These are phyloP conservation scores for Podospora appendiculata DNA, from an alignment of 495 filamentous ascomycete species.

Conservation along the genomic window DNA sequence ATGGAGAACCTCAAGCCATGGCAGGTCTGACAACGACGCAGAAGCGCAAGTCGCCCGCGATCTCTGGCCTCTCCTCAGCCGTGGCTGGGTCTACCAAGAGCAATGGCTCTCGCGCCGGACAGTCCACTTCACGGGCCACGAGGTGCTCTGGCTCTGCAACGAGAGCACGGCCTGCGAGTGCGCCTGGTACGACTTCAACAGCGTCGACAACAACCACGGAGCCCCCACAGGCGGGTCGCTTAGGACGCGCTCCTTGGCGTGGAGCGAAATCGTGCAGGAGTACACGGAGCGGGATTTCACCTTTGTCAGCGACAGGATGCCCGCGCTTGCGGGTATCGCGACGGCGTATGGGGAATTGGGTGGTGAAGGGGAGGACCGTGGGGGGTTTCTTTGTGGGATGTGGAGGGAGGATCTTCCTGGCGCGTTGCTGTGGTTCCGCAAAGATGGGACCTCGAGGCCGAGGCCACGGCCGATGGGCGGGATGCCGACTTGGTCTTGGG, in stretches of 20 bases:
- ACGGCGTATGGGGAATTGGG: not conserved
- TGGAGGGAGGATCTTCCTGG: not conserved
- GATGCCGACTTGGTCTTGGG: not conserved
- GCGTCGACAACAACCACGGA: too few relatives aligned
- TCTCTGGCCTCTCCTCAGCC: too few relatives aligned
- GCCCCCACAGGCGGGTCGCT: too few relatives aligned
- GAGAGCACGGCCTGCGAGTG: too few relatives aligned
- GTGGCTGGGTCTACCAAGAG: too few relatives aligned
- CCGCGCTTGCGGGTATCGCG: not conserved
- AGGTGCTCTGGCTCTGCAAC: too few relatives aligned
- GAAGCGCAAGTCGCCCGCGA: too few relatives aligned
- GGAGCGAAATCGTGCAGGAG: not conserved
- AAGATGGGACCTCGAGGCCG: not conserved
- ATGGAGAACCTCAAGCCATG: too few relatives aligned
- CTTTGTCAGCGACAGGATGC: not conserved
- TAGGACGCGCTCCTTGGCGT: not conserved
- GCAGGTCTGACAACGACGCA: too few relatives aligned
- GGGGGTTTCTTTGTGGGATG: not conserved
- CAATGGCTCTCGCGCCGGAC: too few relatives aligned
- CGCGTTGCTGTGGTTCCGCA: not conserved
- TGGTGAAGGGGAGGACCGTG: not conserved
- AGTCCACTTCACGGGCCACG: too few relatives aligned
- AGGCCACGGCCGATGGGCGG: not conserved
- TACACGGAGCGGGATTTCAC: not conserved
- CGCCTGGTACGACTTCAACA: too few relatives aligned